Evolutionary conservation across 768 basidiomycete genomes (phyloP), one percentile per base, ranked within the genome.

Genomic region (Roridomyces roridus): DNA sequence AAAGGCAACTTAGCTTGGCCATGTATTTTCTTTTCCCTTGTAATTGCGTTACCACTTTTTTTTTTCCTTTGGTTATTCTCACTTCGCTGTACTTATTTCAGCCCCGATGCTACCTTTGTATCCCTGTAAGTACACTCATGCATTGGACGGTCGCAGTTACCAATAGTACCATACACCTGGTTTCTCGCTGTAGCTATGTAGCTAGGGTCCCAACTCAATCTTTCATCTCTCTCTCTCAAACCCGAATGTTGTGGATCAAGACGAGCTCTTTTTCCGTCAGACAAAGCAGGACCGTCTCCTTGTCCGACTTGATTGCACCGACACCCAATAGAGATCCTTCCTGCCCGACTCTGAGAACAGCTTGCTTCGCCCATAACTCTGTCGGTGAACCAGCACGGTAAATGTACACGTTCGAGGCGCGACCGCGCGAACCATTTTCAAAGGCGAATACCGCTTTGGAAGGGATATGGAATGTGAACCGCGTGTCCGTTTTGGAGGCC

Each of bases 401-500:
- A 15, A 96, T 80, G 70, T 95, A 97, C 21, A 92, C 80, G 64
- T 98, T 96, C 3, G 91, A 90, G 23, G 89, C 87, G 24, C 85
- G 82, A 54, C 83, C 82, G 29, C 76, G 73, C 1, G 80, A 68
- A 11, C 91, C 92, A 56, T 86, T 86, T 71, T 98, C 96, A 63
- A 98, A 95, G 0, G 94, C 94, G 43, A 94, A 75, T 2, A 92
- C 86, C 6, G 79, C 80, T 39, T 77, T 70, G 1, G 72, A 71
- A 0, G 80, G 70, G 29, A 85, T 71, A 66, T 98, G 94, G 66
- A 89, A 84, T 2, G 92, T 91, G 74, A 96, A 94, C 18, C 93
- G 85, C 1, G 91, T 86, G 70, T 98, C 94, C 25, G 85, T 87
- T 69, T 98, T 98, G 12, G 92, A 94, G 9, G 94, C 94, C 46